Percentiles rank a stretch among this genome's conserved stretches.
Conservation (phyloP, 352 stramenopile genomes). For the Pythium diclinum region DNA sequence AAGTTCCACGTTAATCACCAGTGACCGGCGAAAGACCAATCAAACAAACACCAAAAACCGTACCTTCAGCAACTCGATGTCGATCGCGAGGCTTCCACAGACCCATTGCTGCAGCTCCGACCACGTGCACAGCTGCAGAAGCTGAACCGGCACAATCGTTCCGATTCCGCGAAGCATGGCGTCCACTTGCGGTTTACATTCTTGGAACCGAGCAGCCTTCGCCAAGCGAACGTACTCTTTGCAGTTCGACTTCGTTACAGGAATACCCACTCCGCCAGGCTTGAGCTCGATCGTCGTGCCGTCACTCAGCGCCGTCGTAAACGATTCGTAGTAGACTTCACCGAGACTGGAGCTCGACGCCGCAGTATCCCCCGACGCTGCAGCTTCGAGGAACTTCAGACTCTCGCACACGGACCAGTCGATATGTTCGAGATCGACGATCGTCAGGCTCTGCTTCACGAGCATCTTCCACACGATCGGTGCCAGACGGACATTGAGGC, state of each 20-base stretch:
- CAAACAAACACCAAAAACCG: not conserved
- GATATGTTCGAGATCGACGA: slow-evolving; percentile 60
- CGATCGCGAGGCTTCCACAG: slow-evolving; percentile 71
- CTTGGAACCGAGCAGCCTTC: slow-evolving; percentile 58
- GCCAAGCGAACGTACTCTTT: slow-evolving; percentile 70
- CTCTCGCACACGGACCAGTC: slow-evolving; percentile 39
- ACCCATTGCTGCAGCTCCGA: slow-evolving; percentile 78
- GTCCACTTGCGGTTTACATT: slow-evolving; percentile 75
- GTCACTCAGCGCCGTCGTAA: slow-evolving; percentile 70
- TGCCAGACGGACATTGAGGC: slow-evolving; percentile 65
- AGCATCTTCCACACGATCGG: slow-evolving; percentile 81
- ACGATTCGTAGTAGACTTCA: slow-evolving; percentile 60
- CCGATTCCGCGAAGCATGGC: slow-evolving; percentile 66
- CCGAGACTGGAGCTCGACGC: slow-evolving; percentile 12
- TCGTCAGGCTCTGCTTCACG: slow-evolving; percentile 62
- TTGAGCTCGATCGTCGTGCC: slow-evolving; percentile 66
- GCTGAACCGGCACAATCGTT: slow-evolving; percentile 62
- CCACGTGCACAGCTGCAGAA: slow-evolving; percentile 78
- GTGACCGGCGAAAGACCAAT: not conserved
- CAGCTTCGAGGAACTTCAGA: slow-evolving; percentile 31
- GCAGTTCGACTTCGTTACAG: slow-evolving; percentile 66
- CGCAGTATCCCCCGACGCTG: slow-evolving; percentile 4
- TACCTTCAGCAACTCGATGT: slow-evolving; percentile 74
- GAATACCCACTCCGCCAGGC: slow-evolving; percentile 33
- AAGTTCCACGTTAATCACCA: slow-evolving; percentile 8